Evolutionary conservation across 1,284 basidiomycete species (phyloP), one percentile per base, ranked within the genome.

Genomic region (Gomphus bonarii): DNA sequence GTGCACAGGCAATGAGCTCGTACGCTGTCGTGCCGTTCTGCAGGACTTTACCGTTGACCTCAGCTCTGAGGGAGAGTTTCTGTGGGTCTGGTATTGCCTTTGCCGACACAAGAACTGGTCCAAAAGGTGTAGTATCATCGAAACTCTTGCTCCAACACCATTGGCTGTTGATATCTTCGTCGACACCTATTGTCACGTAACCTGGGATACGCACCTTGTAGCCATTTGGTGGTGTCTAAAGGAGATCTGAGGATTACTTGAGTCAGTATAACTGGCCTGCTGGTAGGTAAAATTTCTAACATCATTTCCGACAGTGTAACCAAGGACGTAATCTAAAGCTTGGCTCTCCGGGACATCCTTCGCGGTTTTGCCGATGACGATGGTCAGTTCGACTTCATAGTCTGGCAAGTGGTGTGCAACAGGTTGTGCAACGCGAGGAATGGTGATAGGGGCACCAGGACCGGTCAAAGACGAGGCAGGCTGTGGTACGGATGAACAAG

Each of bases 71-170:
- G 0, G 74, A 70, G 10, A 95, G 66, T 0, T 71, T 73, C 64
- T 90, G 85, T 11, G 91, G 89, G 65, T 94, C 79, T 0, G 78
- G 73, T 55, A 93, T 77, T 1, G 75, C 69, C 1, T 74, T 70
- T 9, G 81, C 77, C 0, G 86, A 79, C 31, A 93, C 88, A 50
- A 93, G 69, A 63, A 79, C 83, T 1, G 90, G 89, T 0, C 89
- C 90, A 28, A 89, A 69, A 0, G 90, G 90, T 54, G 80, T 87
- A 3, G 82, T 83, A 66, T 88, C 79, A 66, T 89, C 85, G 61
- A 88, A 90, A 33, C 85, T 77, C 68, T 92, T 92, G n/a, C 85
- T 88, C 69, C 90, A 91, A 25, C 79, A 74, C 89, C 90, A 92
- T 65, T 92, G 89, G 0, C 54, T 46, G 31, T 30, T 20, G 20